Conservation (phyloP, 495 filamentous ascomycete species). For the Tuber brumale region DNA sequence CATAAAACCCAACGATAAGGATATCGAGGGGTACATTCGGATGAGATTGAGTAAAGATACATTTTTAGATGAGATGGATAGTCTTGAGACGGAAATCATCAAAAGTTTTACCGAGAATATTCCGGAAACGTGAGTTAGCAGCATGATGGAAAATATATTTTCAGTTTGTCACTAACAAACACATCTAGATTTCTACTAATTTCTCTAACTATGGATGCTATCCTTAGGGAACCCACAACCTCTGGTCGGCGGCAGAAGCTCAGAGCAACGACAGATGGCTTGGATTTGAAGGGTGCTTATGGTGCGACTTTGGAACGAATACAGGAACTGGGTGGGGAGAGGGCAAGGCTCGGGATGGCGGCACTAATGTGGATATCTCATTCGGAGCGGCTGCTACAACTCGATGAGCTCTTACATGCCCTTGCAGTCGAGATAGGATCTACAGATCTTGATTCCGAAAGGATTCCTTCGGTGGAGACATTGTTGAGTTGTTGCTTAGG, state of each 20-base stretch:
- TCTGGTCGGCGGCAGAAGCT: background rate
- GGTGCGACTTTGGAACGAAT: background rate
- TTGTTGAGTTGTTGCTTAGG: background rate
- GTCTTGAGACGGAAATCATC: background rate
- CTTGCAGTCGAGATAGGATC: background rate
- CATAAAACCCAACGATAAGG: background rate
- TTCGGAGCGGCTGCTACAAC: background rate
- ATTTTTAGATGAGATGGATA: background rate
- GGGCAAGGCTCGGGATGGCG: background rate
- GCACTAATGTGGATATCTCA: background rate
- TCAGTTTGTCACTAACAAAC: no score
- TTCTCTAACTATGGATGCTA: background rate
- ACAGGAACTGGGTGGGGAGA: background rate
- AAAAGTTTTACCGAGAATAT: no score
- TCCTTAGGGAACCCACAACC: background rate
- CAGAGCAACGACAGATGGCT: background rate
- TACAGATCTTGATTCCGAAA: background rate
- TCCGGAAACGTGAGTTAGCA: no score
- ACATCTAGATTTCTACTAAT: no score
- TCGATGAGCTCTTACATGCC: background rate
- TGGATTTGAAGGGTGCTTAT: background rate
- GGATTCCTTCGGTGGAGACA: background rate
- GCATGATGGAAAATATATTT: no score
- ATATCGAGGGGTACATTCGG: background rate
- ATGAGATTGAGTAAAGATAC: background rate